Conservation (phyloP, 2,329 filamentous ascomycete genomes). For the Colletotrichum sp. region DNA sequence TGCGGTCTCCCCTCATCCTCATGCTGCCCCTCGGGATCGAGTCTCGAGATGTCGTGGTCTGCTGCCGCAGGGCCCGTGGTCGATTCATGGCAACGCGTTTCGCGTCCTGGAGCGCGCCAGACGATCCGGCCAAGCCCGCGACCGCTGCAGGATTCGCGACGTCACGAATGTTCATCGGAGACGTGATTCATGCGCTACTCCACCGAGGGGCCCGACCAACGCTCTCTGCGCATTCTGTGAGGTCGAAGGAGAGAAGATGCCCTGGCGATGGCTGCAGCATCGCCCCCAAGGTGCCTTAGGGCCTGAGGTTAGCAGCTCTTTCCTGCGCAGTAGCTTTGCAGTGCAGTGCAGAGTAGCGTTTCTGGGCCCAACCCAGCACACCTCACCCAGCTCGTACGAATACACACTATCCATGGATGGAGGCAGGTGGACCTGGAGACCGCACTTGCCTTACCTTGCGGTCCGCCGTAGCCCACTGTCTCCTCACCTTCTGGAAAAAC, state of each 20-base stretch:
- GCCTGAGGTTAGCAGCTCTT: neutral
- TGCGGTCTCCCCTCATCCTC: neutral
- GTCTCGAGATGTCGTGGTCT: neutral
- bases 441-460: neutral
- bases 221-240: neutral
- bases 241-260: neutral
- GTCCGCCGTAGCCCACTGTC: neutral
- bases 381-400: neutral
- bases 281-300: neutral
- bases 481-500: conserved; percentile 21
- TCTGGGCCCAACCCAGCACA: neutral
- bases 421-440: neutral
- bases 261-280: neutral
- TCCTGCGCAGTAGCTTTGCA: neutral
- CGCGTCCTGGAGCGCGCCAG: conserved; percentile 15
- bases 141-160: conserved; percentile 10
- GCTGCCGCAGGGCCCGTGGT: neutral
- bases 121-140: neutral
- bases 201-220: neutral
- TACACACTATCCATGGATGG: neutral
- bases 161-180: conserved; percentile 11
- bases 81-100: conserved; percentile 12
- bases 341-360: neutral
- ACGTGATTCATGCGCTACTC: conserved; percentile 18
- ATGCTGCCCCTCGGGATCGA: neutral